These are phyloP conservation scores for Candolleomyces eurysporus DNA, from an alignment of 768 basidiomycete species.

Conservation along the genomic window DNA sequence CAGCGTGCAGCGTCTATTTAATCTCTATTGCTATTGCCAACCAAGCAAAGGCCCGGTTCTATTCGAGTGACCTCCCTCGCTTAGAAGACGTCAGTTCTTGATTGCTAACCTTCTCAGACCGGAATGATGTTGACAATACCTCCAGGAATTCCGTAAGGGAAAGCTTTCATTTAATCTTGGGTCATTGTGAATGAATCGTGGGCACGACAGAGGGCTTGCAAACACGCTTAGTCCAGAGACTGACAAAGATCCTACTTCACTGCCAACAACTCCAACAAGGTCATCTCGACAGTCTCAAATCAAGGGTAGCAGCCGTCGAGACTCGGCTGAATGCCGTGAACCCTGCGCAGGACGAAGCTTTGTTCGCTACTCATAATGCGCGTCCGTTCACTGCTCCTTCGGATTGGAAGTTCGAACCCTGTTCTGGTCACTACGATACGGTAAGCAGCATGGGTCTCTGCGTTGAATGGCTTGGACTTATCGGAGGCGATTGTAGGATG, in stretches of 20 bases:
- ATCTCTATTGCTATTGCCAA: slow-evolving; percentile 73
- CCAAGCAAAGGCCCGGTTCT: slow-evolving; percentile 66
- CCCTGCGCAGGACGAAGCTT: slow-evolving; percentile 58
- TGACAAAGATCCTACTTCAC: slow-evolving; percentile 52
- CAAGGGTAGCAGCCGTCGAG: slow-evolving; percentile 45
- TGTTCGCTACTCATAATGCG: slow-evolving; percentile 73
- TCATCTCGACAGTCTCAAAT: slow-evolving; percentile 60
- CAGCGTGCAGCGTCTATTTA: slow-evolving; percentile 56
- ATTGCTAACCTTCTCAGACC: slow-evolving; percentile 10
- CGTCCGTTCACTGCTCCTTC: slow-evolving; percentile 60
- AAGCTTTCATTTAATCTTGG: background rate
- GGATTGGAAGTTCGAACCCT: slow-evolving; percentile 78
- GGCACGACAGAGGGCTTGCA: slow-evolving; percentile 66
- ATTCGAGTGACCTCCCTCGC: slow-evolving; percentile 61
- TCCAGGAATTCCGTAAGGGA: slow-evolving; percentile 68
- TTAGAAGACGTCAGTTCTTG: slow-evolving; percentile 64
- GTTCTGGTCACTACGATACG: slow-evolving; percentile 71
- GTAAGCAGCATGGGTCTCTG: slow-evolving; percentile 32
- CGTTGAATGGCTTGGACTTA: background rate
- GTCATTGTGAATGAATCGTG: background rate
- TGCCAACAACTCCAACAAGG: slow-evolving; percentile 57
- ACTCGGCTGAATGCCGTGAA: slow-evolving; percentile 50
- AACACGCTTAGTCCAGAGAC: slow-evolving; percentile 54
- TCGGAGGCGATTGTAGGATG: slow-evolving; percentile 37
- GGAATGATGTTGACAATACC: slow-evolving; percentile 6